Evolutionary conservation across 1,284 basidiomycete species (phyloP).

Genomic region (Schizopora paradoxa): DNA sequence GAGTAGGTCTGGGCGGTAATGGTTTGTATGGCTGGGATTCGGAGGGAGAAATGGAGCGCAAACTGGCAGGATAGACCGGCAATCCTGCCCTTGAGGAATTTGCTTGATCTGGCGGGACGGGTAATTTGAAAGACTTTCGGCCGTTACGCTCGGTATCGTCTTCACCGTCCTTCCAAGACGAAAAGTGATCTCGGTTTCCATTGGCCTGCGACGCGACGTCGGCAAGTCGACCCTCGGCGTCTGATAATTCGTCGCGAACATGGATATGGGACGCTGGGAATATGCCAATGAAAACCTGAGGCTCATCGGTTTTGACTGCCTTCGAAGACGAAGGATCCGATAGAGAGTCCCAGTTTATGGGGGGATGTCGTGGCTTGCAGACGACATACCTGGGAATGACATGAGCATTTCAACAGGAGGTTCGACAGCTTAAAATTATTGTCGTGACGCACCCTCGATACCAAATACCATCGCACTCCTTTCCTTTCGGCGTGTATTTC

Average conservation of each 20-base stretch:
- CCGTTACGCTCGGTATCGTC: slow-evolving; percentile 61
- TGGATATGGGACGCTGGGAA: slow-evolving; percentile 91
- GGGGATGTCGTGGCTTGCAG: slow-evolving; percentile 69
- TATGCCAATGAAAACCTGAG: slow-evolving; percentile 91
- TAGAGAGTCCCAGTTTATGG: slow-evolving; percentile 55
- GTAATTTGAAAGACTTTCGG: slow-evolving; percentile 61
- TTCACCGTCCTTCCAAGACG: slow-evolving; percentile 51
- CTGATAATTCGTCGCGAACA: slow-evolving; percentile 82
- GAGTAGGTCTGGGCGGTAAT: slow-evolving; percentile 85
- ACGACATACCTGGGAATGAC: slow-evolving; percentile 72
- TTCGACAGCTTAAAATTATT: slow-evolving; percentile 12
- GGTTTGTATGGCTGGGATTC: slow-evolving; percentile 68
- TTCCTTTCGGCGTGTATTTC: slow-evolving; percentile 69
- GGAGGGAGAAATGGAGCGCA: slow-evolving; percentile 59
- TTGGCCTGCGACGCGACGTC: slow-evolving; percentile 51
- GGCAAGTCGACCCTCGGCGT: slow-evolving; percentile 82
- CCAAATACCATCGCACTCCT: slow-evolving; percentile 77
- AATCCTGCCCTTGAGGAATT: slow-evolving; percentile 64
- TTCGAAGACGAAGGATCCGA: slow-evolving; percentile 48
- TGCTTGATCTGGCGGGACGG: slow-evolving; percentile 67
- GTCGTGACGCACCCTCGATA: slow-evolving; percentile 73
- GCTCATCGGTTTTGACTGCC: slow-evolving; percentile 58
- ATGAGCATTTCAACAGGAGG: slow-evolving; percentile 13
- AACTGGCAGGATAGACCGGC: slow-evolving; percentile 62
- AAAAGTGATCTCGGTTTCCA: slow-evolving; percentile 29